phyloP scores from a whole-genome alignment of 805 yeast genomes.

The Suhomyces canberraensis region DNA sequence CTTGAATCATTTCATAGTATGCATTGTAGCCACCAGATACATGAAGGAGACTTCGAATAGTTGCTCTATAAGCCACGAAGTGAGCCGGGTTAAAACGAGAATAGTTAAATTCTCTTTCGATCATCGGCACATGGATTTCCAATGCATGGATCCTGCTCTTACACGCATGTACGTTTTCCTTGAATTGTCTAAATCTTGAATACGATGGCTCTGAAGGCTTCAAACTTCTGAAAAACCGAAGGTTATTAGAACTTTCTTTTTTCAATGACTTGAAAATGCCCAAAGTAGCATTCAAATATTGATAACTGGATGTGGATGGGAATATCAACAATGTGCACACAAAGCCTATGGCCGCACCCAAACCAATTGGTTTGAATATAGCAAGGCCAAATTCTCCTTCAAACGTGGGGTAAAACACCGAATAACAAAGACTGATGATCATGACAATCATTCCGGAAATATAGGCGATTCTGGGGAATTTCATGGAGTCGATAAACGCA shows the following conservation, averaged over 20 bases:
- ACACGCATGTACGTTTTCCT: conserved; percentile 15
- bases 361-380: conserved; percentile 24
- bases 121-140: conserved; percentile 17
- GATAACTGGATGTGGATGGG: conserved; percentile 26
- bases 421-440: conserved; percentile 22
- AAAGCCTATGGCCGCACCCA: conserved; percentile 21
- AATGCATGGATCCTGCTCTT: conserved; percentile 17
- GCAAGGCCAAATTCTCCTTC: conserved; percentile 18
- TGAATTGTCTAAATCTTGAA: conserved; percentile 18
- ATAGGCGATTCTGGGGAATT: conserved; percentile 11
- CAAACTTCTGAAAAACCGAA: conserved; percentile 20
- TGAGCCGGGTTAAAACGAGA: conserved; percentile 28
- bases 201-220: conserved; percentile 26
- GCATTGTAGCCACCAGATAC: conserved; percentile 23
- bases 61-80: conserved; percentile 22
- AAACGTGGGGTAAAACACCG: conserved; percentile 25
- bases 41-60: conserved; percentile 20
- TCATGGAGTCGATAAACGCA: conserved; percentile 14
- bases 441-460: conserved; percentile 21
- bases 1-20: conserved; percentile 26
- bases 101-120: conserved; percentile 23
- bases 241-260: conserved; percentile 17
- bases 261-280: conserved; percentile 13
- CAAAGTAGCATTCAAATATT: conserved; percentile 17
- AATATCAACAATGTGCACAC: conserved; percentile 18